Evolutionary conservation across 495 filamentous ascomycete genomes (phyloP), one percentile per base, ranked within the genome.

Genomic region (Annulohypoxylon bovei): DNA sequence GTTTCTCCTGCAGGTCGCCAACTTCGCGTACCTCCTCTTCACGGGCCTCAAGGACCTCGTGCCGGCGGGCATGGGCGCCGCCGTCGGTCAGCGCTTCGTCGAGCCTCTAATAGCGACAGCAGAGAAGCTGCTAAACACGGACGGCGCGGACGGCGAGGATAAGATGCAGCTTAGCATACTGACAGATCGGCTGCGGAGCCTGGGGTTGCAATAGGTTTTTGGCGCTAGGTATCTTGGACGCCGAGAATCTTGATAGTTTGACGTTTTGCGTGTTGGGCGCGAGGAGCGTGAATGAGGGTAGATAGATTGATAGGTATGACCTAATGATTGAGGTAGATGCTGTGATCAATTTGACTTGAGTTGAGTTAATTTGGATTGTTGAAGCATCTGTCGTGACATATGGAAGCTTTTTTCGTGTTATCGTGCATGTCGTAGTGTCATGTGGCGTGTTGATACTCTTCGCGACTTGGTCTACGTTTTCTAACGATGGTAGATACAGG

Each of bases 1-100:
- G 0, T 86, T 84, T 61, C 68, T 83, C 16, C 70, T 86, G 27
- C 84, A 86, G 57, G 81, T 81, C 6, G 78, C 77, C 16, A 85
- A 82, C 53, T 83, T 85, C 68, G 86, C 80, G 1, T 81, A 84
- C 53, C 80, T 85, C 60, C 74, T 88, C 52, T 85, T 87, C 76
- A 73, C 79, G 50, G 73, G 76, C 25, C 81, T 83, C 75, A 70
- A 67, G 62, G 58, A 76, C 8, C 72, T 84, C 5, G 58, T 82
- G 20, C 83, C 82, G 8, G 73, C 49, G 5, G 79, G 80, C 22
- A 76, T 82, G 74, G 80, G 77, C 18, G 76, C 80, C 5, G 82
- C 82, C 2, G 80, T 90, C 20, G 80, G 85, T 65, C 80, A 78
- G 57, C 74, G 83, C 14, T 90, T 87, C 77, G 75, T 87, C 27